phyloP scores from a whole-genome alignment of 2,329 filamentous ascomycete genomes.

The Pseudopithomyces chartarum region DNA sequence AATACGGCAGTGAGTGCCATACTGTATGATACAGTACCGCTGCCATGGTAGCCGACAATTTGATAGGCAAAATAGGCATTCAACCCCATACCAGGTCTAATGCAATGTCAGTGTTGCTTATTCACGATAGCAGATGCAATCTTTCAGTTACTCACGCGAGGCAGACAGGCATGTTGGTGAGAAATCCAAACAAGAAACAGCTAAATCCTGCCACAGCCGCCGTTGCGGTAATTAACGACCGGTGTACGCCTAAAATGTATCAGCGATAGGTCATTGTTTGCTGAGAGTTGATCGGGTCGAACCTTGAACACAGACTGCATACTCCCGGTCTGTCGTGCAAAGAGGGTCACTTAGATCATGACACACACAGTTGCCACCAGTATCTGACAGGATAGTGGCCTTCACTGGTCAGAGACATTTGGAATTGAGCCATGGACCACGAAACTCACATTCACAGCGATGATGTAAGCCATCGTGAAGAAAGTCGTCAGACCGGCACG shows the following conservation, averaged over 20 bases:
- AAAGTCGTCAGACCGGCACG: conserved; percentile 78
- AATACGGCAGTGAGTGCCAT: conserved; percentile 86
- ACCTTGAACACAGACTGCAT: conserved; percentile 62
- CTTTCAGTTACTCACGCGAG: conserved; percentile 29
- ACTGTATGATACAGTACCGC: conserved; percentile 72
- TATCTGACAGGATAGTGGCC: conserved; percentile 54
- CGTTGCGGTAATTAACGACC: conserved; percentile 82
- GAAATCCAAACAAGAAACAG: conserved; percentile 78
- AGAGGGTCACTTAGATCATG: conserved; percentile 50
- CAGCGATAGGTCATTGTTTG: not conserved
- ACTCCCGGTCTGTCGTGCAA: conserved; percentile 62
- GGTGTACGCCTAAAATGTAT: conserved; percentile 59
- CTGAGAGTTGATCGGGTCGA: not conserved
- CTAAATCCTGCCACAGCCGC: conserved; percentile 79
- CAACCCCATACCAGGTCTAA: conserved; percentile 53
- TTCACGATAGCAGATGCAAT: conserved; percentile 9
- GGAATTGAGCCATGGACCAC: not conserved
- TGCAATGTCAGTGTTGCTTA: not conserved
- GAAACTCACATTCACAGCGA: conserved; percentile 33
- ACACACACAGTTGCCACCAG: conserved; percentile 78
- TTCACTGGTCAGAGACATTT: conserved; percentile 19
- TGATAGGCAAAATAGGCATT: conserved; percentile 89
- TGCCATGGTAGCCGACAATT: conserved; percentile 77
- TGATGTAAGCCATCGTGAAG: conserved; percentile 53
- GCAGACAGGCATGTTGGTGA: conserved; percentile 70